A percentile compares a stretch with the other conserved stretches of the same genome.
These are phyloP conservation scores for Isatis tinctoria DNA, from an alignment of 345 rosid species.

Conservation along the genomic window DNA sequence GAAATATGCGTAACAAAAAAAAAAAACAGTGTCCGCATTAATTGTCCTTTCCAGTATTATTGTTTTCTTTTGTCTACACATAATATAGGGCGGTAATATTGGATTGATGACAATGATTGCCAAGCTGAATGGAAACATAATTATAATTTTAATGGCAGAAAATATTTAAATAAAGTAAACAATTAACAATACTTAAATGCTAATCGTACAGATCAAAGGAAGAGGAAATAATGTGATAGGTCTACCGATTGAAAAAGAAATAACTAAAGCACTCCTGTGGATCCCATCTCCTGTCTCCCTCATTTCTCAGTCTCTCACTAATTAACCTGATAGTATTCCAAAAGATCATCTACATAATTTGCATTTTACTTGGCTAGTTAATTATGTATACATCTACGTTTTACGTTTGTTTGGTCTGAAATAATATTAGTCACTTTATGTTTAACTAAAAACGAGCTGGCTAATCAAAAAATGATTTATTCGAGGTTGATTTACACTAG, in stretches of 20 bases:
- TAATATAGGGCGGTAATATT: constrained; percentile 24
- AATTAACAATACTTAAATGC: constrained; percentile 40
- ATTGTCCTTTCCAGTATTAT: not conserved
- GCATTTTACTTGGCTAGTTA: not conserved
- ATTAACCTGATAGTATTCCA: constrained; percentile 7
- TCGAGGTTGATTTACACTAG: constrained; percentile 10
- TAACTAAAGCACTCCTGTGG: constrained; percentile 63
- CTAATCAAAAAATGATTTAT: not conserved
- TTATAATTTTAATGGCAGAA: constrained; percentile 29
- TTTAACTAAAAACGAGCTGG: constrained; percentile 6
- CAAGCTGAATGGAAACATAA: constrained; percentile 54
- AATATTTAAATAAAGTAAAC: constrained; percentile 27
- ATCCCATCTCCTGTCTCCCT: constrained; percentile 61
- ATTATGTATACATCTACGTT: constrained; percentile 8
- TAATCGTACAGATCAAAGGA: constrained; percentile 56
- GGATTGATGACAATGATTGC: constrained; percentile 44
- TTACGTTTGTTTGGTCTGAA: not conserved
- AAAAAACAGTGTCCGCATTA: not conserved
- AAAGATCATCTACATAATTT: not conserved
- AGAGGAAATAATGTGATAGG: constrained; percentile 44
- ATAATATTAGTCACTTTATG: not conserved
- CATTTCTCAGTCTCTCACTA: constrained; percentile 14
- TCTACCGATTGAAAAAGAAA: constrained; percentile 41
- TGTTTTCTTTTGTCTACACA: constrained; percentile 6
- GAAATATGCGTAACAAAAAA: not conserved